Percentiles rank a stretch among this genome's conserved stretches.
Conservation (phyloP, 495 filamentous ascomycete genomes). For the Tuber calosporum region DNA sequence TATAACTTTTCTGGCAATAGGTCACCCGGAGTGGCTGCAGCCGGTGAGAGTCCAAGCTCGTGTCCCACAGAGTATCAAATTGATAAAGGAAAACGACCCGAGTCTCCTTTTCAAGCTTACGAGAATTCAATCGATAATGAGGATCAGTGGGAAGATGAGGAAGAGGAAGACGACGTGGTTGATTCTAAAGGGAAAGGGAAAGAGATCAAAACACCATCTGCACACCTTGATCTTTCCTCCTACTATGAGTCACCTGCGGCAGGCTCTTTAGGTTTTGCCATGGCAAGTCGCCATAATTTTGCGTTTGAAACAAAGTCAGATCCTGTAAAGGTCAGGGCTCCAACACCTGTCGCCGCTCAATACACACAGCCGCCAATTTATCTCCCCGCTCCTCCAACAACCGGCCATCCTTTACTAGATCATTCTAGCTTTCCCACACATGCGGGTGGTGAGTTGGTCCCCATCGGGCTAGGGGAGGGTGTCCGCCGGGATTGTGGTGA, state of each 20-base stretch:
- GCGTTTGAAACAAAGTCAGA: neutral
- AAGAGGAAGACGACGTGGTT: slow-evolving; percentile 25
- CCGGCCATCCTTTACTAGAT: slow-evolving; percentile 13
- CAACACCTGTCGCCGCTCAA: neutral
- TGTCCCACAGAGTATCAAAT: slow-evolving; percentile 6
- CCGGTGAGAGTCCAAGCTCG: neutral
- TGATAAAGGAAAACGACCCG: slow-evolving; percentile 18
- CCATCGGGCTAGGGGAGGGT: neutral
- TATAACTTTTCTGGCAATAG: neutral
- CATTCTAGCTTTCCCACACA: neutral
- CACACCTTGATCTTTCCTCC: neutral
- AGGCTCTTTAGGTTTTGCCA: neutral
- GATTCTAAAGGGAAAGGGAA: slow-evolving; percentile 45
- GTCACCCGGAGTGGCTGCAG: neutral
- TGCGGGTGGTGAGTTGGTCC: neutral
- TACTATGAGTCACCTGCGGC: neutral
- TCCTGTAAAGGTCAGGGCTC: neutral
- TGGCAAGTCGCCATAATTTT: neutral
- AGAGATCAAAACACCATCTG: slow-evolving; percentile 15
- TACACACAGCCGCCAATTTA: neutral
- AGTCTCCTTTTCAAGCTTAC: slow-evolving; percentile 11
- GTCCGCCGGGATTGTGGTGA: neutral
- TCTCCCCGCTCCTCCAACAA: slow-evolving; percentile 30
- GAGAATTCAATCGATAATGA: slow-evolving; percentile 3
- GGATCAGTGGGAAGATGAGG: slow-evolving; percentile 40